Evolutionary conservation across 495 filamentous ascomycete genomes (phyloP).

Genomic region (Lichina pygmaea): DNA sequence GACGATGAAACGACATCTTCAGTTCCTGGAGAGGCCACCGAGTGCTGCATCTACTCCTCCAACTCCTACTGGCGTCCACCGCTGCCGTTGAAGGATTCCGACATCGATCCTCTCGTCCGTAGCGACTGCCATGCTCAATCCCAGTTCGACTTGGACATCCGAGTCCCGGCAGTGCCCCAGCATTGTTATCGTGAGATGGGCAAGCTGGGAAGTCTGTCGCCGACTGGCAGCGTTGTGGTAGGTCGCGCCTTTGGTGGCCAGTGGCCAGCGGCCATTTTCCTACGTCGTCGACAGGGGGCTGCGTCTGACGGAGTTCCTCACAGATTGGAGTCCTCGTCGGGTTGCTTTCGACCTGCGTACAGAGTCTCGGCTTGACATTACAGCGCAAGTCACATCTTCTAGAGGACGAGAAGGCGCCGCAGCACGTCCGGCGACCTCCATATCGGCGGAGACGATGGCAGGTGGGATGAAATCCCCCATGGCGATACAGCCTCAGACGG

Average conservation of each 20-base stretch:
- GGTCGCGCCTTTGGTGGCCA: slow-evolving; percentile 9
- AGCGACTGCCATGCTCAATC: neutral
- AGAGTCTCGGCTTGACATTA: slow-evolving; percentile 87
- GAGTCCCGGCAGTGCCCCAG: neutral
- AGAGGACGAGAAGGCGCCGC: slow-evolving; percentile 74
- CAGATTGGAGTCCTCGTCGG: slow-evolving; percentile 85
- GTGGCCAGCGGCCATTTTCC: neutral
- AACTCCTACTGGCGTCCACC: no score
- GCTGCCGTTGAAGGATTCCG: no score
- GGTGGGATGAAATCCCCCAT: slow-evolving; percentile 12
- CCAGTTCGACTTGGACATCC: neutral
- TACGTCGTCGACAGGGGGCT: neutral
- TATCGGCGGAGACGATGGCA: slow-evolving; percentile 89
- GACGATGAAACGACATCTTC: no score
- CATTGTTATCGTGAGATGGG: slow-evolving; percentile 21
- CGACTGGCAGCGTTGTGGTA: slow-evolving; percentile 67
- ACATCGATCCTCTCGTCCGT: no score
- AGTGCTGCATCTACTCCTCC: no score
- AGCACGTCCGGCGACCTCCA: slow-evolving; percentile 57
- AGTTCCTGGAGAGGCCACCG: no score
- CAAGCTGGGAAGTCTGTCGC: slow-evolving; percentile 58
- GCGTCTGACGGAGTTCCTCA: neutral
- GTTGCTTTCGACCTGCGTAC: slow-evolving; percentile 71
- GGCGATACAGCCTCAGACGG: neutral
- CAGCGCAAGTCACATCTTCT: slow-evolving; percentile 96